Evolutionary conservation across 2,329 filamentous ascomycete species (phyloP).

Genomic region (Incumbomyces delicatus): DNA sequence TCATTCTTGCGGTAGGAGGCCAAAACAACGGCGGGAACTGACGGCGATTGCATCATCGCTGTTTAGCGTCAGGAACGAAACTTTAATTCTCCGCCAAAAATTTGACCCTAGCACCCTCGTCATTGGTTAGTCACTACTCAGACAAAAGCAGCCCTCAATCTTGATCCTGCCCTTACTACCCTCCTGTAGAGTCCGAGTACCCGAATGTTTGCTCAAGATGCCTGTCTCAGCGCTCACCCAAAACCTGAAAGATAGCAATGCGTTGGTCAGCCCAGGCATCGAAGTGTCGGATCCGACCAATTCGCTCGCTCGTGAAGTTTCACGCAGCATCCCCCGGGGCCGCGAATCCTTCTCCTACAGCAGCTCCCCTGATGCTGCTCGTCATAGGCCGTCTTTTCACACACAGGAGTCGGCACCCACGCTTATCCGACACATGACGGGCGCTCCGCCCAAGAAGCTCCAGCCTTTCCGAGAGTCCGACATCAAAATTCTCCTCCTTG

Average conservation of each 20-base stretch:
- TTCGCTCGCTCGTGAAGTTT: slow-evolving; percentile 33
- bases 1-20: too few relatives aligned
- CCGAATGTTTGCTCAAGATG: slow-evolving; percentile 10
- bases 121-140: too few relatives aligned
- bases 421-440: slow-evolving; percentile 34
- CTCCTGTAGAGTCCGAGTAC: not conserved
- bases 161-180: not conserved
- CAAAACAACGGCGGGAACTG: too few relatives aligned
- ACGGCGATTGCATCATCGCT: slow-evolving; percentile 13
- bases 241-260: slow-evolving; percentile 17
- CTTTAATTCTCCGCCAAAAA: not conserved
- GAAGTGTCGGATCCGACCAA: not conserved
- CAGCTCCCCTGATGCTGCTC: not conserved
- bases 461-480: slow-evolving; percentile 95
- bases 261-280: not conserved
- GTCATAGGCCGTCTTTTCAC: slow-evolving; percentile 1
- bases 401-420: slow-evolving; percentile 39
- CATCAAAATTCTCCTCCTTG: slow-evolving; percentile 89
- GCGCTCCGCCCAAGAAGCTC: slow-evolving; percentile 57
- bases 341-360: slow-evolving; percentile 3
- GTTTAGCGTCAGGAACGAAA: not conserved
- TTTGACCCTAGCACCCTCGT: too few relatives aligned
- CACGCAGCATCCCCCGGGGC: slow-evolving; percentile 34
- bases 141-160: too few relatives aligned
- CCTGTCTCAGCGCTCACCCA: slow-evolving; percentile 16